These are phyloP conservation scores for Tylopilus sp. DNA, from an alignment of 1,284 basidiomycete species.

Conservation along the genomic window DNA sequence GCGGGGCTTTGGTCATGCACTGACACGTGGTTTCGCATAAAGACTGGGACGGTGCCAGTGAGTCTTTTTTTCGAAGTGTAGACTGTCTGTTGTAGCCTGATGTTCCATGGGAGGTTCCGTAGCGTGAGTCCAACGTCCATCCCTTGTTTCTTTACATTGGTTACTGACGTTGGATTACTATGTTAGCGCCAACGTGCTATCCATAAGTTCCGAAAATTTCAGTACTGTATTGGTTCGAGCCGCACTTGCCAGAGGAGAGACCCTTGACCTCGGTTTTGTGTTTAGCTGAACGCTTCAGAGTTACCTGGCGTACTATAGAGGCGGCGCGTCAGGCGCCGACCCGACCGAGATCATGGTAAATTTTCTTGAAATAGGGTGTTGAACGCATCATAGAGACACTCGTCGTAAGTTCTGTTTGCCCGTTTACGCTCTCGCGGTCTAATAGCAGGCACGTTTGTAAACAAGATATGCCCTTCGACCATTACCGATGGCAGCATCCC, in stretches of 20 bases:
- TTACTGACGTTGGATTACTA: not conserved
- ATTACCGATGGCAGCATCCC: constrained; percentile 4
- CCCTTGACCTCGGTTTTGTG: not conserved
- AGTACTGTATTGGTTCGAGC: constrained; percentile 8
- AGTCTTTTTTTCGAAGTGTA: constrained; percentile 10
- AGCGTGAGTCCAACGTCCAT: not conserved
- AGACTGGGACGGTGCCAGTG: no score
- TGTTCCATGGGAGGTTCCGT: not conserved
- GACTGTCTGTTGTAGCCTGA: not conserved
- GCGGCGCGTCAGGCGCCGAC: not conserved
- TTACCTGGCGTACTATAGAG: not conserved
- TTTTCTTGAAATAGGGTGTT: no score
- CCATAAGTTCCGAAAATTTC: constrained; percentile 6
- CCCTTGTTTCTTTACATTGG: not conserved
- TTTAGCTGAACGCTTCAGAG: no score
- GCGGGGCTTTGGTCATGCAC: no score
- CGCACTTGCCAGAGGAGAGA: not conserved
- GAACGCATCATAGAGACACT: constrained; percentile 3
- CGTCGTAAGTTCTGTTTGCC: not conserved
- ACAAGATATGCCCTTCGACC: constrained; percentile 5
- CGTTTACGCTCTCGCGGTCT: not conserved
- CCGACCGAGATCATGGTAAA: no score
- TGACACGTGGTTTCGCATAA: no score
- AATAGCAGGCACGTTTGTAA: not conserved
- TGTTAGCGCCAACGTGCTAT: not conserved